A percentile compares a stretch with the other conserved stretches of the same genome.
phyloP scores from a whole-genome alignment of 176 grass and related monocot genomes.

The Elaeis guineensis region DNA sequence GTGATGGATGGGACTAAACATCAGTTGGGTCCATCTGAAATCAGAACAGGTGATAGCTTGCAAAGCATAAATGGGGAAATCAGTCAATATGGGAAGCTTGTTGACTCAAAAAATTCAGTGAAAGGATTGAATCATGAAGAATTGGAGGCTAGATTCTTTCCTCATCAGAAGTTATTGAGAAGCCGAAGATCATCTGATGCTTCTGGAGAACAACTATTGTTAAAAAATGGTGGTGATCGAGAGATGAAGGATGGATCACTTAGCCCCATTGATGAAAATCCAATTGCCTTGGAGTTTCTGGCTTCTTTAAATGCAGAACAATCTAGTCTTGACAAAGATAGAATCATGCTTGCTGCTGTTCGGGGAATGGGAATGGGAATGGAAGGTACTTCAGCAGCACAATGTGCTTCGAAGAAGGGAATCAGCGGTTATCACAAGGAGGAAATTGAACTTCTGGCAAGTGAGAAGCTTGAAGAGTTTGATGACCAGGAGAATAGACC shows the following conservation, averaged over 20 bases:
- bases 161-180: constrained; percentile 80
- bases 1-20: constrained; percentile 47
- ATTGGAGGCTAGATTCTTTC: constrained; percentile 86
- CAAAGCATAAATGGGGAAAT: constrained; percentile 12
- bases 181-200: constrained; percentile 25
- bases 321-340: constrained; percentile 33
- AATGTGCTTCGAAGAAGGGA: constrained; percentile 41
- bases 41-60: constrained; percentile 21
- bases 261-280: constrained; percentile 38
- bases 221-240: constrained; percentile 2
- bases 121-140: constrained; percentile 70
- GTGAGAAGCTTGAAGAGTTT: constrained; percentile 69
- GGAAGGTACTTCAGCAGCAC: constrained; percentile 25
- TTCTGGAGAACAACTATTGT: constrained; percentile 22
- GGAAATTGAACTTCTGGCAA: constrained; percentile 59
- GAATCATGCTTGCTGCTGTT: constrained; percentile 18
- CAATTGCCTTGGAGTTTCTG: constrained; percentile 79
- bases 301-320: constrained; percentile 64
- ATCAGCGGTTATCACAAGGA: constrained; percentile 20
- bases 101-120: constrained; percentile 17
- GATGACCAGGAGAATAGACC: constrained; percentile 52
- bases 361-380: neutral
- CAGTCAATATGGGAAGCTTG: constrained; percentile 16
- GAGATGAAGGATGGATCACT: constrained; percentile 7
- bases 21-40: constrained; percentile 36